These are phyloP conservation scores for Mucor saturninus DNA, from an alignment of 371 early-diverging fungal genomes.

Conservation along the genomic window DNA sequence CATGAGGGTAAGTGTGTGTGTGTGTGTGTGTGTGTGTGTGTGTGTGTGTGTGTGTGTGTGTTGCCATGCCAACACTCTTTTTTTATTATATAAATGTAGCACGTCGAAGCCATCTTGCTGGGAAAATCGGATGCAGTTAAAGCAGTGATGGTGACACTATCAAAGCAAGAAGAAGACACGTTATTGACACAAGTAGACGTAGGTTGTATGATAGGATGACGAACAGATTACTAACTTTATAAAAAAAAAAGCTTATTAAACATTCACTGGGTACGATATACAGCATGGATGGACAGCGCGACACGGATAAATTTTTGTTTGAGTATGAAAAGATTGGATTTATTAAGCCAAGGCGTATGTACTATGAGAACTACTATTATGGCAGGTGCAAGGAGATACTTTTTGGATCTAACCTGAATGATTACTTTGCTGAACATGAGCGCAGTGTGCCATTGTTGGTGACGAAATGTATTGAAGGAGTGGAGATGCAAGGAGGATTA, in stretches of 20 bases:
- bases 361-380: constrained; percentile 55
- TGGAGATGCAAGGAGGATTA: constrained; percentile 58
- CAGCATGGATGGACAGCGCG: constrained; percentile 35
- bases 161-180: constrained; percentile 43
- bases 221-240: not conserved
- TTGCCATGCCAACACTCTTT: not conserved
- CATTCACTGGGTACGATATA: constrained; percentile 29
- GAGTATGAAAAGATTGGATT: constrained; percentile 50
- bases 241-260: constrained; percentile 19
- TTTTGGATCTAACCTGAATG: constrained; percentile 56
- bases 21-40: not conserved
- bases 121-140: constrained; percentile 46
- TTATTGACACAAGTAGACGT: constrained; percentile 38
- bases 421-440: constrained; percentile 39
- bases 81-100: constrained; percentile 29
- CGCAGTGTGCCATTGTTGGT: constrained; percentile 55
- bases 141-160: constrained; percentile 43
- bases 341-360: constrained; percentile 47
- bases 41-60: no score
- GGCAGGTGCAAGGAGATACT: constrained; percentile 52
- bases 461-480: constrained; percentile 49
- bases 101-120: constrained; percentile 51
- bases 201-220: not conserved
- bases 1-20: constrained; percentile 39
- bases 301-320: constrained; percentile 36